Evolutionary conservation across 139 green algal species (phyloP), one percentile per base, ranked within the genome.

Genomic region (Deuterostichococcus epilithicus): DNA sequence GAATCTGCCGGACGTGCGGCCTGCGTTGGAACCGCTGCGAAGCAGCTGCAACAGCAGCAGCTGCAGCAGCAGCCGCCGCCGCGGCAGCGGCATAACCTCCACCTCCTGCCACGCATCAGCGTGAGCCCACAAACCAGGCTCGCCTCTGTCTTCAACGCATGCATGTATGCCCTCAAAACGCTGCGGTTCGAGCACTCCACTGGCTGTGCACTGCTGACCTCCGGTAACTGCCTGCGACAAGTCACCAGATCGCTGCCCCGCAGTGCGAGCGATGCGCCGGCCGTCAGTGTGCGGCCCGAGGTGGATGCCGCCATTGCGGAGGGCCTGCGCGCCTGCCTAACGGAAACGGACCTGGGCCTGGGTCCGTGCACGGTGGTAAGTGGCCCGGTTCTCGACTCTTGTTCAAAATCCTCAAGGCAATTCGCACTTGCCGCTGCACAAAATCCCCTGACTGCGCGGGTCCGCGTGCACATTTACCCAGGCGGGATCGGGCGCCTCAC

Each of bases 281-380:
- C 52, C 18, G 20, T 63, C 32, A 70, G 33, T 10, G 74, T 91
- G n/a, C 67, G 84, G 3, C 67, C 44, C 0, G 87, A 94, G 34
- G 72, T 95, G 15, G 81, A 94, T 13, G 69, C 77, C 8, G 90
- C 89, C 28, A 91, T 97, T 38, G 26, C 74, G 34, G 59, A 70
- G n/a, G 87, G 85, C 1, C 68, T 91, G 28, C 47, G 66, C 39
- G 84, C 77, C 68, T 90, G 86, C 67, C 70, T 92, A 0, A 89
- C 83, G 1, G 78, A 89, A 23, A 91, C 90, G 0, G 60, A 88
- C 18, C 76, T 93, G 22, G 60, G 74, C 45, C 37, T 92, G 52
- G 84, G 83, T 52, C 75, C 78, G 23, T 65, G 77, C 38, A 78
- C 72, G 13, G 75, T 79, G 75, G 73, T 84, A 15, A 36, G 80